Percentiles rank a stretch among this genome's conserved stretches.
phyloP scores from a whole-genome alignment of 306 rosid genomes.

The Acacia melanoxylon region DNA sequence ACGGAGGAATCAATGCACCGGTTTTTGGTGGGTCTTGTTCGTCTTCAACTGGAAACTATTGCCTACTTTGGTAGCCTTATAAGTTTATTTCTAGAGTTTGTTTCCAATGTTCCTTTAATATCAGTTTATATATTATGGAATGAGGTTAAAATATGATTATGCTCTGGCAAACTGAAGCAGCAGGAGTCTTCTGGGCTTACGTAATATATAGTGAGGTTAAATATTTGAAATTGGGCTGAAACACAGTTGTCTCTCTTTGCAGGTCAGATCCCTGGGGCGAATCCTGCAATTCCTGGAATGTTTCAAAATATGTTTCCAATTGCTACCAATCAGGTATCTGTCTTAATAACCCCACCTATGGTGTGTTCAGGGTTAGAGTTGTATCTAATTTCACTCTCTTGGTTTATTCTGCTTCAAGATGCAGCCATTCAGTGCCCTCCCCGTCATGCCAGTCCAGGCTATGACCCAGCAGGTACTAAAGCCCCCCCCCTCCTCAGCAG shows the following conservation, averaged over 20 bases:
- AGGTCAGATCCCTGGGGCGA: conserved; percentile 88
- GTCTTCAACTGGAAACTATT: conserved; percentile 87
- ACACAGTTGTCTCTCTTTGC: conserved; percentile 39
- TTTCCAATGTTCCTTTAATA: conserved; percentile 46
- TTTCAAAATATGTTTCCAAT: conserved; percentile 88
- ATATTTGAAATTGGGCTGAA: conserved; percentile 30
- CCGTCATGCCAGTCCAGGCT: conserved; percentile 99
- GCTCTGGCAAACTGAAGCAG: conserved; percentile 37
- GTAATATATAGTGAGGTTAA: conserved; percentile 22
- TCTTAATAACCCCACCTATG: background rate
- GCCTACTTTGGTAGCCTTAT: conserved; percentile 93
- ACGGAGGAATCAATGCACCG: conserved; percentile 94
- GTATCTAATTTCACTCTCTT: conserved; percentile 19
- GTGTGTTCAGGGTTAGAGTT: background rate
- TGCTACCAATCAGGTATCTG: conserved; percentile 79
- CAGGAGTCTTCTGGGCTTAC: conserved; percentile 38
- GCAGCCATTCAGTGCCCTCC: conserved; percentile 82
- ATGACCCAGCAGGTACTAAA: conserved; percentile 93
- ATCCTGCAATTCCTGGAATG: conserved; percentile 87
- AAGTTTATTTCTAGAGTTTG: conserved; percentile 67
- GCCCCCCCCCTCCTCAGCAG: background rate
- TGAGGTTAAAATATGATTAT: conserved; percentile 43
- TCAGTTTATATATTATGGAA: conserved; percentile 36
- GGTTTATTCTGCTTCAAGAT: conserved; percentile 30
- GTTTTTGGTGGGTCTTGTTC: conserved; percentile 99